Evolutionary conservation across 1,284 basidiomycete genomes (phyloP), one percentile per base, ranked within the genome.

Genomic region (Xanthoconium separans): DNA sequence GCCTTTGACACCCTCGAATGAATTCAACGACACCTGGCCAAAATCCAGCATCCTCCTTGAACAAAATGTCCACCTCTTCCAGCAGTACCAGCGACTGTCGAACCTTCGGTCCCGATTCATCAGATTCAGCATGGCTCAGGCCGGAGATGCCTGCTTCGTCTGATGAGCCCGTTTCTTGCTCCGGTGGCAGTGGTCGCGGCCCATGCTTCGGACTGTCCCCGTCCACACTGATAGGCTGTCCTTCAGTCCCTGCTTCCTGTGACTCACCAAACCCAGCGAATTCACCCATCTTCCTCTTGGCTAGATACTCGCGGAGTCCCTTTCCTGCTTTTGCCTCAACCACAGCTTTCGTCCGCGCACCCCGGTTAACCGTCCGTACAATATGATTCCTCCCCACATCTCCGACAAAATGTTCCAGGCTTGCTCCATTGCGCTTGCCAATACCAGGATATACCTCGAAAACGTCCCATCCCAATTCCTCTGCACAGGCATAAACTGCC

Each of bases 371-470:
- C 36, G 54, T 65, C 48, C 66, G 74, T 63, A 96, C 86, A 56
- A 89, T 79, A 69, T 98, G 95, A 69, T 98, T 99, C 72, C 84
- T 91, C 11, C 92, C 92, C 1, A 98, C 91, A 60, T 97, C 93
- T 11, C 97, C 97, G 22, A 99, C 85, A 55, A 96, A 81, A 50
- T 81, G 77, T 51, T 90, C 83, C 54, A 99, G 73, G 58, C 86
- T 91, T 34, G 85, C 78, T 3, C 90, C 92, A 43, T 84, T 91
- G 22, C 97, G 83, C 65, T 83, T 89, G 24, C 93, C 93, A 55
- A 95, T 87, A 5, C 97, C 97, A n/a, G 97, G 91, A 72, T 95
- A 93, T 10, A 99, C 92, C 70, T 99, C 97, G 65, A 99, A 98
- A 12, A 99, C 86, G 49, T 97, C 92, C 89, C 91, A 99, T 6